Conservation (phyloP, 2,329 filamentous ascomycete species). For the Paracoccidioides brasiliensis region DNA sequence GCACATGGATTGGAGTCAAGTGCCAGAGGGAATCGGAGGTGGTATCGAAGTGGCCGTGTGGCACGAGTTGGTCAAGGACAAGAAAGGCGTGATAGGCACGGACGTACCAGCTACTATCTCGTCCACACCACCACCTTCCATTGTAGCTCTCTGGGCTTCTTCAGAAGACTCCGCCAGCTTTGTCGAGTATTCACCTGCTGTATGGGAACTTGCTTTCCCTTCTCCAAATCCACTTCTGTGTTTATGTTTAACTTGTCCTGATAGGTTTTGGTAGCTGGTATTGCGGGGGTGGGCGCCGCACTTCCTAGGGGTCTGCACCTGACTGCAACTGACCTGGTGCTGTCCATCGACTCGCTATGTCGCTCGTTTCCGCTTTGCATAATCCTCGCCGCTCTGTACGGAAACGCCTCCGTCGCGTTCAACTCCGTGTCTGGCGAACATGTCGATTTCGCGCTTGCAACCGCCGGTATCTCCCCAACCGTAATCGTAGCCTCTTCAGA, state of each 20-base stretch:
- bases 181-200: conserved; percentile 63
- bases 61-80: conserved; percentile 74
- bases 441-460: conserved; percentile 59
- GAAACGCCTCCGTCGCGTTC: conserved; percentile 71
- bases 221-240: background rate
- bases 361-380: conserved; percentile 67
- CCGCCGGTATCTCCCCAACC: conserved; percentile 64
- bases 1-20: conserved; percentile 91
- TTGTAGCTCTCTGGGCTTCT: conserved; percentile 31
- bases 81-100: conserved; percentile 42
- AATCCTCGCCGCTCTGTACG: conserved; percentile 70
- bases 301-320: conserved; percentile 65
- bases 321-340: conserved; percentile 61
- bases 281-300: conserved; percentile 62
- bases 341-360: conserved; percentile 70
- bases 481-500: conserved; percentile 66
- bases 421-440: conserved; percentile 72
- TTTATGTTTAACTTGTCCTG: conserved; percentile 7
- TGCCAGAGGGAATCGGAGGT: conserved; percentile 62
- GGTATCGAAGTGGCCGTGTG: conserved; percentile 76
- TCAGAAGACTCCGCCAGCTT: conserved; percentile 48
- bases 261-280: conserved; percentile 73
- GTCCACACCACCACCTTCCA: conserved; percentile 34
- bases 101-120: conserved; percentile 53
- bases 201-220: conserved; percentile 19